phyloP scores from a whole-genome alignment of 345 rosid species.

The Clarkia xantiana region DNA sequence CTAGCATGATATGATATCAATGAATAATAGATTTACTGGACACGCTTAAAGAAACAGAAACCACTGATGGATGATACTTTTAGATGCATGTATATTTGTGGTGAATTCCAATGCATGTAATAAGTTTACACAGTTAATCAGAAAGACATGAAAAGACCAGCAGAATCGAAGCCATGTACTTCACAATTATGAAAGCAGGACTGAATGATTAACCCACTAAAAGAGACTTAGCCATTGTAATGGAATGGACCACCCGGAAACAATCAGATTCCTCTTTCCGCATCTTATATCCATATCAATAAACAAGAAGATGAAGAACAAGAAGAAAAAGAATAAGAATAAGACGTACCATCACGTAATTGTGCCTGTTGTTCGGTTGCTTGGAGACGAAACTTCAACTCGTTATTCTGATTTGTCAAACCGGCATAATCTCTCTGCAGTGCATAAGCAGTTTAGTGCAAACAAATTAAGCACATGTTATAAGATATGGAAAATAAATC shows the following conservation, averaged over 20 bases:
- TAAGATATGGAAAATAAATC: not conserved
- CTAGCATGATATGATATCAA: no score
- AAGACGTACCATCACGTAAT: slow-evolving; percentile 35
- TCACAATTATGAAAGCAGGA: no score
- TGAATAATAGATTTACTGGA: no score
- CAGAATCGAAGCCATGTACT: no score
- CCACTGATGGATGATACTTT: no score
- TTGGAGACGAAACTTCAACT: slow-evolving; percentile 48
- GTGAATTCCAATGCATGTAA: no score
- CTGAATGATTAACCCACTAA: no score
- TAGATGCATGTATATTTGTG: no score
- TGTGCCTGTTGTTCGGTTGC: slow-evolving; percentile 55
- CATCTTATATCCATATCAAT: not conserved
- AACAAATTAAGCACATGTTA: not conserved
- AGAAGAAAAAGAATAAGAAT: not conserved
- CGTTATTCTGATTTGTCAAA: slow-evolving; percentile 34
- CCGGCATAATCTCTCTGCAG: slow-evolving; percentile 38
- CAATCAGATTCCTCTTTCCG: not conserved
- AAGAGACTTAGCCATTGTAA: no score
- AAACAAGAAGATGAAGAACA: not conserved
- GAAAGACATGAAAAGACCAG: no score
- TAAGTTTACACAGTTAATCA: no score
- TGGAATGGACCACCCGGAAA: not conserved
- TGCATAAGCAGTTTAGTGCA: not conserved
- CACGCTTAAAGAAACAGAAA: no score